These are phyloP conservation scores for Lipomyces chichibuensis DNA, from an alignment of 805 yeast species.

Conservation along the genomic window DNA sequence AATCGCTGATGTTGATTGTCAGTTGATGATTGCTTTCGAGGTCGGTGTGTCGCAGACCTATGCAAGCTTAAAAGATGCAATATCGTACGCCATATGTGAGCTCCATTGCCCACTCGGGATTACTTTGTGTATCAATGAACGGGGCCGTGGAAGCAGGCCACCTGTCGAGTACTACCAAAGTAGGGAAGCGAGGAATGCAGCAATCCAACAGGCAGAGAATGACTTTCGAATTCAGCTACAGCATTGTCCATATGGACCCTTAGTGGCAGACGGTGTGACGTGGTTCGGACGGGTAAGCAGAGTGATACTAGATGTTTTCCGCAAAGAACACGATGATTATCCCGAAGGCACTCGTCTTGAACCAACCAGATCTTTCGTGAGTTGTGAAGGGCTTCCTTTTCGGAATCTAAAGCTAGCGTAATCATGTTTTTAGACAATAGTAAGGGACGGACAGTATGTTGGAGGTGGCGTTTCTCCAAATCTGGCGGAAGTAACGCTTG, in stretches of 20 bases:
- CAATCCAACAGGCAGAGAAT: background rate
- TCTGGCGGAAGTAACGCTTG: background rate
- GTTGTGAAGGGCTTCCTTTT: no score
- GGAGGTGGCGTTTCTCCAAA: background rate
- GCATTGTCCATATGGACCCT: background rate
- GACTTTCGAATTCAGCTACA: background rate
- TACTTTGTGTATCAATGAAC: background rate
- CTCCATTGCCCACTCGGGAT: background rate
- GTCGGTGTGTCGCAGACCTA: background rate
- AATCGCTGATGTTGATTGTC: no score
- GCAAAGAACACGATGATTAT: background rate
- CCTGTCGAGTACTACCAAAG: background rate
- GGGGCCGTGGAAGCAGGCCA: background rate
- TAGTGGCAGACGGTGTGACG: background rate
- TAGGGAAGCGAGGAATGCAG: background rate
- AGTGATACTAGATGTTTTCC: background rate
- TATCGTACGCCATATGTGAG: background rate
- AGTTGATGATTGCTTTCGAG: background rate
- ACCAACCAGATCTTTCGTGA: background rate
- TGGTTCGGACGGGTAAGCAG: background rate
- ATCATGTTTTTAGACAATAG: no score
- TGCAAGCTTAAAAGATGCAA: background rate
- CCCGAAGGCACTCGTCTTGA: background rate
- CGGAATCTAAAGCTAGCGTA: no score
- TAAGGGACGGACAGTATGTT: background rate